Base-by-base conservation (phyloP, 805 yeast species). In the Metschnikowia drakensbergensis region DNA sequence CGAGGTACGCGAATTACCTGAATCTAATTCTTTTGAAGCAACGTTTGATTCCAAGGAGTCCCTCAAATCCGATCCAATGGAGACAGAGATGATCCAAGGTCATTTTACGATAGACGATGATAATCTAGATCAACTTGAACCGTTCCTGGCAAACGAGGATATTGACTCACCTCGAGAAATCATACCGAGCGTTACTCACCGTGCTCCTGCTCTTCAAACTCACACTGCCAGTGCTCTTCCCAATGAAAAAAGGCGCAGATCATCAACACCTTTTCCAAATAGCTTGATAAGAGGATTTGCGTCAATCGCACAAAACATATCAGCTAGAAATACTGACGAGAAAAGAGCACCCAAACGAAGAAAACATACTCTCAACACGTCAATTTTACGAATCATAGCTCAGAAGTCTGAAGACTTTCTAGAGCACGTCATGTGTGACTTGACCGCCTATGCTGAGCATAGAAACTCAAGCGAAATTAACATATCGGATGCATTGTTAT, bases 371-470 rank as follows among this genome's bases (percentile, higher is more conserved):
- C 41, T 58, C 0, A 39, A 56, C 11, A 38, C 49, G 2, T 61
- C 60, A 4, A 39, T 60, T 0, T 48, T 57, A 25, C 50, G 54
- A 6, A 50, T 54, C 9, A 55, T 72, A 26, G 67, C 64, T 29
- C 52, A 51, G 11, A 64, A 62, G 45, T 66, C 75, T 0, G 65
- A 64, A 33, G 58, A 58, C 29, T 71, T 72, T 47, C 49, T 72
- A 27, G 51, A 47, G 31, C 59, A 59, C 17, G 43, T 72, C n/a
- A 59, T 68, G 53, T 32, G 45, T 3, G 75, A 71, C 47, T 56
- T 72, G 45, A 60, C 58, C 32, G 71, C 71, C 3, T 72, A 68
- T 54, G 69, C 74, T 11, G 49, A 49, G 6, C 77, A 72, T 52
- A 55, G 64, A 13, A 57, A 61, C 17, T 53, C 67, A 9, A 56